These are phyloP conservation scores for Paracoccidioides brasiliensis DNA, from an alignment of 2,329 filamentous ascomycete species.

Conservation along the genomic window DNA sequence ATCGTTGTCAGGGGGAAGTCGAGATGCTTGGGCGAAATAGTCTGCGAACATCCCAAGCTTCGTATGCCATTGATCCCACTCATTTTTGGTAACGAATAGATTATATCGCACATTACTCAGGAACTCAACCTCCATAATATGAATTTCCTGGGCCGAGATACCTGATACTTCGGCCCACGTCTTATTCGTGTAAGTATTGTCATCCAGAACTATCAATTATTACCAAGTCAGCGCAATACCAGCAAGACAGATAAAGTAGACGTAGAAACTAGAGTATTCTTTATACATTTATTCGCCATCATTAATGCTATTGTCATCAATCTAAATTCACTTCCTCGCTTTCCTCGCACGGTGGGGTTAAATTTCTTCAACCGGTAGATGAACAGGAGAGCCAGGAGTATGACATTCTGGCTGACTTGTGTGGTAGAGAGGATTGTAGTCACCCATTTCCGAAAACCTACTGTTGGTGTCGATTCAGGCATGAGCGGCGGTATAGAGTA, in stretches of 20 bases:
- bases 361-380: slow-evolving; percentile 85
- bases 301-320: slow-evolving; percentile 89
- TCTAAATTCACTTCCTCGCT: slow-evolving; percentile 84
- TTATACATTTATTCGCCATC: slow-evolving; percentile 89
- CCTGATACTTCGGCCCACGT: slow-evolving; percentile 97
- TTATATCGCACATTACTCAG: slow-evolving; percentile 97
- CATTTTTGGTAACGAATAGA: slow-evolving; percentile 67
- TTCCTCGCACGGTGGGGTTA: slow-evolving; percentile 79
- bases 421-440: slow-evolving; percentile 82
- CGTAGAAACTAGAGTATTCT: background rate
- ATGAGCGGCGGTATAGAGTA: slow-evolving; percentile 44
- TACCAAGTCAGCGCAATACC: slow-evolving; percentile 9
- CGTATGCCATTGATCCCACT: slow-evolving; percentile 79
- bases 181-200: slow-evolving; percentile 99
- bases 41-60: slow-evolving; percentile 71
- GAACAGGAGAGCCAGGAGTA: slow-evolving; percentile 78
- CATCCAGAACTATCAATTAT: slow-evolving; percentile 58
- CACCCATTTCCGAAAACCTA: slow-evolving; percentile 87
- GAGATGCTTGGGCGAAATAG: slow-evolving; percentile 62
- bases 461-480: slow-evolving; percentile 59
- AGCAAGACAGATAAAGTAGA: background rate
- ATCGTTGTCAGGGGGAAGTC: slow-evolving; percentile 28
- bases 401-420: slow-evolving; percentile 91
- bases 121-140: slow-evolving; percentile 99
- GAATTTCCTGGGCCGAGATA: slow-evolving; percentile 86